Evolutionary conservation across 2,329 filamentous ascomycete genomes (phyloP).

Genomic region (Colletotrichum agaves): DNA sequence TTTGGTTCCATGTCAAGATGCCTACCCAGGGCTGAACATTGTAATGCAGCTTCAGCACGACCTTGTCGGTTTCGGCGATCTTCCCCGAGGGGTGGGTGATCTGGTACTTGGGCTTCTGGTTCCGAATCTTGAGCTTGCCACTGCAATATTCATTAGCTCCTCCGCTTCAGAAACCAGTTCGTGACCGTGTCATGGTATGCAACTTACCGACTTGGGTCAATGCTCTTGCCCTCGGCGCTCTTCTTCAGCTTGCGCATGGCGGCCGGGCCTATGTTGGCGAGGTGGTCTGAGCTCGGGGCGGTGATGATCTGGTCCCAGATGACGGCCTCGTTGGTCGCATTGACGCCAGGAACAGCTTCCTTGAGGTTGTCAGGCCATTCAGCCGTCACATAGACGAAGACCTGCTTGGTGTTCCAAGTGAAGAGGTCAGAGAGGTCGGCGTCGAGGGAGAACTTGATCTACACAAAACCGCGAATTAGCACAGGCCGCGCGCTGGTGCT

Average conservation of each 20-base stretch:
- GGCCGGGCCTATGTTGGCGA: slow-evolving; percentile 68
- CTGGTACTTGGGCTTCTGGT: slow-evolving; percentile 95
- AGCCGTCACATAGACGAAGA: slow-evolving; percentile 96
- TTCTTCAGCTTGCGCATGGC: slow-evolving; percentile 71
- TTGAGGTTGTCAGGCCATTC: slow-evolving; percentile 64
- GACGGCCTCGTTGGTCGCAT: slow-evolving; percentile 75
- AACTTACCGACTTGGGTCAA: slow-evolving; percentile 66
- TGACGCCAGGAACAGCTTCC: slow-evolving; percentile 44
- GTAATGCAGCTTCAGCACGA: slow-evolving; percentile 86
- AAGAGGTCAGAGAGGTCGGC: slow-evolving; percentile 92
- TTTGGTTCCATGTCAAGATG: slow-evolving; percentile 81
- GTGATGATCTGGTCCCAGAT: slow-evolving; percentile 98
- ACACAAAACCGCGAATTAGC: no score
- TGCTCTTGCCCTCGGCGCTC: slow-evolving; percentile 68
- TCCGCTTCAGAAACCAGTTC: slow-evolving; percentile 17
- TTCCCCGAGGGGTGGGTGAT: slow-evolving; percentile 89
- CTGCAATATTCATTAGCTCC: slow-evolving; percentile 49
- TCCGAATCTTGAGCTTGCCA: slow-evolving; percentile 80
- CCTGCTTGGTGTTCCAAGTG: slow-evolving; percentile 99
- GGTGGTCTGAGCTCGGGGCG: slow-evolving; percentile 71
- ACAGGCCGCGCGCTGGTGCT: no score
- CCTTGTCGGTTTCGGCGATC: slow-evolving; percentile 78
- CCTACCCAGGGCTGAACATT: slow-evolving; percentile 99
- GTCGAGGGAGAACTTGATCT: slow-evolving; percentile 89
- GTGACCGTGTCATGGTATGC: neutral